Evolutionary conservation across 495 filamentous ascomycete genomes (phyloP).

Genomic region (Neurospora sp.): DNA sequence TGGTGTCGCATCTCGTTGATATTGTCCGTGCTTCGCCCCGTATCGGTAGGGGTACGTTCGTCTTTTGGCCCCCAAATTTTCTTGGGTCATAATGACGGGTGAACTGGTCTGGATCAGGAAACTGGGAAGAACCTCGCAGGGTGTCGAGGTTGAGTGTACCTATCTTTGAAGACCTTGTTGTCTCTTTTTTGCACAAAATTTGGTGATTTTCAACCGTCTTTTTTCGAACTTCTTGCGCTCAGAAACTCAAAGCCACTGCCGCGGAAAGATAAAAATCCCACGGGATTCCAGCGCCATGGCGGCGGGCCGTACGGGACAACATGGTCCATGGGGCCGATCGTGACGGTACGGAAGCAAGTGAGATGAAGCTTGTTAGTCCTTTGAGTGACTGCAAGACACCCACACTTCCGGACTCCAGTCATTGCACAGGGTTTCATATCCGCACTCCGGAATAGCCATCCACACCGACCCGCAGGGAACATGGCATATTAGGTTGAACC

Average conservation of each 20-base stretch:
- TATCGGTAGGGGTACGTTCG: not conserved
- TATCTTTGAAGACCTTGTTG: not conserved
- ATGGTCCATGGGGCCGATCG: not conserved
- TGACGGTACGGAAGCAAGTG: not conserved
- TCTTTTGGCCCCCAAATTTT: not conserved
- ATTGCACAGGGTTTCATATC: not conserved
- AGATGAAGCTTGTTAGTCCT: not conserved
- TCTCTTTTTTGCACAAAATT: not conserved
- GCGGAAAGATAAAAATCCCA: not conserved
- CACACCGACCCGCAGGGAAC: not conserved
- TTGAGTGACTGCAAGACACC: not conserved
- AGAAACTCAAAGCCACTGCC: not conserved
- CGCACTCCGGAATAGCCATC: not conserved
- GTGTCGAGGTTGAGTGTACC: not conserved
- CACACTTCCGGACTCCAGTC: not conserved
- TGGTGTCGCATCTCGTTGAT: not conserved
- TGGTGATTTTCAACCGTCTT: not conserved
- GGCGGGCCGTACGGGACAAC: not conserved
- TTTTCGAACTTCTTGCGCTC: not conserved
- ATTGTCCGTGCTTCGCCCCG: not conserved
- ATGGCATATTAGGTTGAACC: not conserved
- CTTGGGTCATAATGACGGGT: not conserved
- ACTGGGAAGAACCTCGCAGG: not conserved
- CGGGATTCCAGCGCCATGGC: not conserved
- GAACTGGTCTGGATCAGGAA: not conserved